Conservation (phyloP, 2,329 filamentous ascomycete genomes). For the Hortaea sp. region DNA sequence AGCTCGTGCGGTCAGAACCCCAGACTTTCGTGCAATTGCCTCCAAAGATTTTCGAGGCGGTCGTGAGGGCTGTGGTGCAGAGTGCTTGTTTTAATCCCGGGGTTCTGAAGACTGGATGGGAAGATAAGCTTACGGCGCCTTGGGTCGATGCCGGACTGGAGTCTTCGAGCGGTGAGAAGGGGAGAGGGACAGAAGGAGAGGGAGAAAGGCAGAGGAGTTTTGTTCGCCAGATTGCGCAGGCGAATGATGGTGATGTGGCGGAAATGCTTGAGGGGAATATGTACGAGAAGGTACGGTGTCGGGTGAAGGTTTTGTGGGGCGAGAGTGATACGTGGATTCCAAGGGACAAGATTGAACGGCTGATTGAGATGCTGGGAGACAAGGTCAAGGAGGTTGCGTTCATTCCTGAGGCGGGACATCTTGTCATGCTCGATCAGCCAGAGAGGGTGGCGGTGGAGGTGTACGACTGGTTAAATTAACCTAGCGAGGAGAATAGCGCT, state of each 20-base stretch:
- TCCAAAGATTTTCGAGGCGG: conserved; percentile 24
- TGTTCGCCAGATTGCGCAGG: conserved; percentile 32
- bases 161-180: neutral
- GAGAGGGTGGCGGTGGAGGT: conserved; percentile 31
- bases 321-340: conserved; percentile 36
- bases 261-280: conserved; percentile 29
- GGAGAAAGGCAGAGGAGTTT: conserved; percentile 28
- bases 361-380: conserved; percentile 23
- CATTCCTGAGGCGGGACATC: conserved; percentile 34
- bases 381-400: conserved; percentile 25
- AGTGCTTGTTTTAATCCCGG: conserved; percentile 25
- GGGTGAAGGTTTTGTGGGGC: conserved; percentile 37
- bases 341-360: conserved; percentile 26
- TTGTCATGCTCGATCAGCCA: conserved; percentile 36
- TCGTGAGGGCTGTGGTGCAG: conserved; percentile 32
- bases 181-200: neutral
- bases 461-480: conserved; percentile 21
- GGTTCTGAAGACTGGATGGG: conserved; percentile 21
- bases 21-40: conserved; percentile 23
- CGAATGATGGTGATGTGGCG: conserved; percentile 30
- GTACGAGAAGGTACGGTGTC: conserved; percentile 21
- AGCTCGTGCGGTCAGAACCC: conserved; percentile 24
- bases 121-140: conserved; percentile 28
- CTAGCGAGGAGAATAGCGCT: neutral
- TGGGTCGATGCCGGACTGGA: conserved; percentile 14